Conservation (phyloP, 2,329 filamentous ascomycete species). For the Lachnellula arida region DNA sequence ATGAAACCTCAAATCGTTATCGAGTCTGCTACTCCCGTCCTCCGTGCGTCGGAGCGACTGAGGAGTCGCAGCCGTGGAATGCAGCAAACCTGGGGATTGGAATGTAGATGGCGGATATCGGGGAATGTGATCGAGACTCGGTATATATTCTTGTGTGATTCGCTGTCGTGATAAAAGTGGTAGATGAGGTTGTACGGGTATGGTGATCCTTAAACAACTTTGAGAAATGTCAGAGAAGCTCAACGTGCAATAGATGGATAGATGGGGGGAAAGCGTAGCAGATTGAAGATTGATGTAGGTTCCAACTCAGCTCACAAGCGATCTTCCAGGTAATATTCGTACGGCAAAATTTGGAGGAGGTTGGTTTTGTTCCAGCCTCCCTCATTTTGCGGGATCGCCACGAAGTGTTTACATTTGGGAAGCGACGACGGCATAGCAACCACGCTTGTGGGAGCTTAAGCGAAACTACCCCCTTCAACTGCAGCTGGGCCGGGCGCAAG, state of each 20-base stretch:
- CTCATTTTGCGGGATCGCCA: not conserved
- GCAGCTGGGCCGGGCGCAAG: not conserved
- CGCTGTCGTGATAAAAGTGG: not conserved
- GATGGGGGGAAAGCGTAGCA: constrained; percentile 1
- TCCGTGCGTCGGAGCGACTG: constrained; percentile 29
- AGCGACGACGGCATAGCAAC: not conserved
- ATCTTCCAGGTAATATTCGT: not conserved
- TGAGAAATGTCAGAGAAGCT: constrained; percentile 1
- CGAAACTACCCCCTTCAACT: not conserved
- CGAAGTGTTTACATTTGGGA: not conserved
- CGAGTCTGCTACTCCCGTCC: constrained; percentile 31
- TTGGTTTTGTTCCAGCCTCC: not conserved
- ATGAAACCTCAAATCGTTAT: constrained; percentile 4
- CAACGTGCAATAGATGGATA: not conserved
- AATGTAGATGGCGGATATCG: constrained; percentile 15
- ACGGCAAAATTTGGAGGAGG: not conserved
- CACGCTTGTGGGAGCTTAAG: not conserved
- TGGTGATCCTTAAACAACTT: not conserved
- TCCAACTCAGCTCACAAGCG: not conserved
- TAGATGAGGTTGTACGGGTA: not conserved
- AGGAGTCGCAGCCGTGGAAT: constrained; percentile 31
- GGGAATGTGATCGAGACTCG: constrained; percentile 10
- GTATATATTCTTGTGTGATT: not conserved
- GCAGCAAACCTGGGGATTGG: constrained; percentile 22
- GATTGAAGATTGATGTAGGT: constrained; percentile 2